Percentiles rank a stretch among this genome's conserved stretches.
These are phyloP conservation scores for Pisolithus tinctorius DNA, from an alignment of 768 basidiomycete species.

Conservation along the genomic window DNA sequence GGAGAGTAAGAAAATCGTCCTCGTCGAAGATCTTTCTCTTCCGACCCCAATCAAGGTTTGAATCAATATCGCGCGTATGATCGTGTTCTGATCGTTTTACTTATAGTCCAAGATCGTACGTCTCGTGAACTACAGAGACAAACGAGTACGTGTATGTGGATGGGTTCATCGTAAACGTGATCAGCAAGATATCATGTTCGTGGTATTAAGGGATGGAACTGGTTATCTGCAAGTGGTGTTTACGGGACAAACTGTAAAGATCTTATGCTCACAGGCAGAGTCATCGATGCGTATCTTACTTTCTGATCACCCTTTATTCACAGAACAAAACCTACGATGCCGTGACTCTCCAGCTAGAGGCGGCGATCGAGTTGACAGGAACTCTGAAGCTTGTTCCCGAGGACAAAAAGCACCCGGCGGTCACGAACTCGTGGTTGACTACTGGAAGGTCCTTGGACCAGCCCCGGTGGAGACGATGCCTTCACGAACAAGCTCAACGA, in stretches of 20 bases:
- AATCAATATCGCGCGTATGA: no score
- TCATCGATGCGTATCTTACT: no score
- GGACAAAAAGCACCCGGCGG: conserved; percentile 84
- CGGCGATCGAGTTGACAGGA: conserved; percentile 83
- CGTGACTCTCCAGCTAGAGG: conserved; percentile 83
- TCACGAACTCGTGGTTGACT: conserved; percentile 88
- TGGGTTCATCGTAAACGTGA: conserved; percentile 94
- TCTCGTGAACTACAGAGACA: conserved; percentile 51
- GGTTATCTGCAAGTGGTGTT: conserved; percentile 91
- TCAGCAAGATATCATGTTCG: conserved; percentile 91
- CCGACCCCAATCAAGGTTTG: conserved; percentile 59
- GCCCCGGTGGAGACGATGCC: conserved; percentile 87
- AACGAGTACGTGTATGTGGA: conserved; percentile 81
- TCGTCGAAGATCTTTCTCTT: conserved; percentile 67
- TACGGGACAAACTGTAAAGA: conserved; percentile 69
- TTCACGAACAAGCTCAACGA: conserved; percentile 90
- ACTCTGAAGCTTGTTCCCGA: conserved; percentile 82
- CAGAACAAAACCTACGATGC: conserved; percentile 91
- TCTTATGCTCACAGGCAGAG: neutral
- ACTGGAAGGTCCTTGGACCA: conserved; percentile 80
- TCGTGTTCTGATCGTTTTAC: neutral
- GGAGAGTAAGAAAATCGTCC: conserved; percentile 81
- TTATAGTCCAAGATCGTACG: conserved; percentile 62
- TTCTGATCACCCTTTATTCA: neutral
- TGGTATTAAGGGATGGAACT: conserved; percentile 91